Conservation (phyloP, 2,329 filamentous ascomycete genomes). For the Escovopsis sp. region DNA sequence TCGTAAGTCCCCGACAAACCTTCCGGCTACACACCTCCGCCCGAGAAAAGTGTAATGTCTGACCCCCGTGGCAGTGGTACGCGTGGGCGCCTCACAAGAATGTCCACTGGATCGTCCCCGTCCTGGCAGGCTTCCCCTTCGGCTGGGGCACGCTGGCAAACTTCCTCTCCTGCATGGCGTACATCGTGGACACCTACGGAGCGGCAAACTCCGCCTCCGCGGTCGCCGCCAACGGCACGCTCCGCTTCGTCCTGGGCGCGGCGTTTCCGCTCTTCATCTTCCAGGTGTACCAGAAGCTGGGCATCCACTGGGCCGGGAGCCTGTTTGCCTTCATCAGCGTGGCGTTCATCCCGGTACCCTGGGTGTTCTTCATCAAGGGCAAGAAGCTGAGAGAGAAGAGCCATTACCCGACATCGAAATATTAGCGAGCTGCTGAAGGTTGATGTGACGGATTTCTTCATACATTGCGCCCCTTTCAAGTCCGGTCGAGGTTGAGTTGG, state of each 20-base stretch:
- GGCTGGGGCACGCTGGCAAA: constrained; percentile 1
- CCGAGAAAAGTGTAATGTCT: not conserved
- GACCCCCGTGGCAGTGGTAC: not conserved
- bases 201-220: not conserved
- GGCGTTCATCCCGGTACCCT: not conserved
- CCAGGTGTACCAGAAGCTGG: not conserved
- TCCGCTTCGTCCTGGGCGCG: not conserved
- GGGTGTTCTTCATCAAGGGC: not conserved
- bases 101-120: constrained; percentile 1
- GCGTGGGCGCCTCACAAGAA: not conserved
- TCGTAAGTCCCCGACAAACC: not conserved
- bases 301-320: not conserved
- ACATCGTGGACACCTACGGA: not conserved
- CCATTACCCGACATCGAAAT: not conserved
- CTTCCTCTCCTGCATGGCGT: not conserved
- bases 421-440: too few species aligned
- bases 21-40: too few species aligned
- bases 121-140: not conserved
- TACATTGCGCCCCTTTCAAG: too few species aligned
- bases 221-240: not conserved
- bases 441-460: too few species aligned
- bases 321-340: not conserved
- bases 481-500: too few species aligned
- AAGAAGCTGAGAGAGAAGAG: not conserved
- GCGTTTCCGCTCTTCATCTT: not conserved